A percentile compares a stretch with the other conserved stretches of the same genome.
phyloP scores from a whole-genome alignment of 1,139 yeast species.

The Suhomyces atakaporum region DNA sequence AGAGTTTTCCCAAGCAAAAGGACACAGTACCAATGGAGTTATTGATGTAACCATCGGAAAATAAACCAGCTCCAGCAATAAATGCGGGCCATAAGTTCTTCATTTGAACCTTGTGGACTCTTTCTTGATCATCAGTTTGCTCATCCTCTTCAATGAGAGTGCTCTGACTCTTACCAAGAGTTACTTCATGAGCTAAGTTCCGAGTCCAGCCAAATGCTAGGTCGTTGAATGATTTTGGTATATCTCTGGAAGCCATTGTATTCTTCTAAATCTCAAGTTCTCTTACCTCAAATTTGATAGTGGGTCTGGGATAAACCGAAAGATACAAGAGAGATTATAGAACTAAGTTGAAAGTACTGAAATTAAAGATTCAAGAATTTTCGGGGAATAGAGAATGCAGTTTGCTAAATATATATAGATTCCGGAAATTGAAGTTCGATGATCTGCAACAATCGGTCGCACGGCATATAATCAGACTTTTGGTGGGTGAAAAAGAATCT shows the following conservation, averaged over 20 bases:
- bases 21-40: conserved; percentile 52
- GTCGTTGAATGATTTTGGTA: conserved; percentile 46
- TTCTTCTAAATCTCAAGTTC: neutral
- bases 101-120: conserved; percentile 24
- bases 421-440: neutral
- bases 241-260: conserved; percentile 51
- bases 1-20: conserved; percentile 34
- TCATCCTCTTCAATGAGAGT: conserved; percentile 18
- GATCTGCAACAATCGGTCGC: neutral
- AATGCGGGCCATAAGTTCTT: conserved; percentile 29
- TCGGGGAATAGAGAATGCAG: neutral
- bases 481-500: no score
- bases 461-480: neutral
- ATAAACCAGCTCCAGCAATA: conserved; percentile 49
- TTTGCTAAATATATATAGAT: no score
- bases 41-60: conserved; percentile 56
- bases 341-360: no score
- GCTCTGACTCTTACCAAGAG: conserved; percentile 32
- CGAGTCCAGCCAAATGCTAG: conserved; percentile 43
- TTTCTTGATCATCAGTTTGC: conserved; percentile 25
- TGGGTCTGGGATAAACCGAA: neutral
- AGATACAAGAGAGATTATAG: conserved; percentile 1
- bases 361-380: neutral
- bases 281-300: neutral
- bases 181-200: conserved; percentile 37